phyloP scores from a whole-genome alignment of 257 asterid genomes.

The Scutellaria minor region DNA sequence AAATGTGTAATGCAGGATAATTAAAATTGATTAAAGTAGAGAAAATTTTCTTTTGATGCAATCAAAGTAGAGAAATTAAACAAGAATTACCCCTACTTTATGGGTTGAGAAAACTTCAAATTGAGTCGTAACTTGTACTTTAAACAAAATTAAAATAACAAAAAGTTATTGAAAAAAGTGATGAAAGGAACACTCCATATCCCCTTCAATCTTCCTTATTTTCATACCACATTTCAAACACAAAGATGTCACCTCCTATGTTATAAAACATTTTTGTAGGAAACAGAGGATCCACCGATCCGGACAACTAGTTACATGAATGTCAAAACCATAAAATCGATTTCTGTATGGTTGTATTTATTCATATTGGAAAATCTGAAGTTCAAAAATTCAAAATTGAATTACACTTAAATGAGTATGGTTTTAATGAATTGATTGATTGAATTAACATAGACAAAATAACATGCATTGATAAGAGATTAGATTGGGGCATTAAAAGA shows the following conservation, averaged over 20 bases:
- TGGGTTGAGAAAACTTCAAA: not conserved
- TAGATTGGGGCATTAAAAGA: slow-evolving; percentile 9
- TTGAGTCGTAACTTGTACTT: slow-evolving; percentile 8
- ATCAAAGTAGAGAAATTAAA: too few species aligned
- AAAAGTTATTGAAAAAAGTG: not conserved
- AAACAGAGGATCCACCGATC: too few species aligned
- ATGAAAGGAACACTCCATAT: not conserved
- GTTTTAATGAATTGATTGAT: too few species aligned
- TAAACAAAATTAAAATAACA: not conserved
- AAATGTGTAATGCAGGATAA: not conserved
- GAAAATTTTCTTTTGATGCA: not conserved
- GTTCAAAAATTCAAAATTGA: too few species aligned
- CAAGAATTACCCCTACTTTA: not conserved
- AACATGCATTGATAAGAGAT: slow-evolving; percentile 35
- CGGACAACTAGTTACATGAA: too few species aligned
- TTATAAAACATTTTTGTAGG: too few species aligned
- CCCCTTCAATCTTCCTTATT: not conserved
- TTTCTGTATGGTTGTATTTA: too few species aligned
- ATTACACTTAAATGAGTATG: too few species aligned
- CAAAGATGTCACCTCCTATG: too few species aligned
- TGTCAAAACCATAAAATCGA: too few species aligned
- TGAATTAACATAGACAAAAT: not conserved
- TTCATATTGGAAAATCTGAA: too few species aligned
- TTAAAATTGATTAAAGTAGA: not conserved
- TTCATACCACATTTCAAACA: not conserved